These are phyloP conservation scores for Mortierella sp. DNA, from an alignment of 371 early-diverging fungal species.

Conservation along the genomic window DNA sequence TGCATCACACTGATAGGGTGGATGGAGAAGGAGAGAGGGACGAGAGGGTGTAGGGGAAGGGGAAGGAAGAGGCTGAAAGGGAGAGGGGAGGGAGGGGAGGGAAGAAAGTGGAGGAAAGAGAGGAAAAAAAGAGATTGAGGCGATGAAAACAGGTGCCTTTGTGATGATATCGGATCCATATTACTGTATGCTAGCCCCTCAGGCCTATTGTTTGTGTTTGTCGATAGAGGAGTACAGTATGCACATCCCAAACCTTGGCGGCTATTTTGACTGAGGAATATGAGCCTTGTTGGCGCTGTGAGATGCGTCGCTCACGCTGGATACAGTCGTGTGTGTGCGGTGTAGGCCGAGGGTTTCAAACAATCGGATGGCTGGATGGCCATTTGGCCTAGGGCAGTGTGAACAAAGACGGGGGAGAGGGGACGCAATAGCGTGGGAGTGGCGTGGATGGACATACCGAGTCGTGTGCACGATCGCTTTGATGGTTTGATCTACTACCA, in stretches of 20 bases:
- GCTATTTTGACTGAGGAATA: not conserved
- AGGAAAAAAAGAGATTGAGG: not conserved
- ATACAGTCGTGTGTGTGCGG: no score
- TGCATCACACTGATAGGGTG: no score
- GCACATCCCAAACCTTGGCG: not conserved
- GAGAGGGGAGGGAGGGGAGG: not conserved
- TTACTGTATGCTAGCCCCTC: not conserved
- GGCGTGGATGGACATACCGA: no score
- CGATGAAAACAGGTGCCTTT: slow-evolving; percentile 7
- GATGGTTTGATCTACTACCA: no score
- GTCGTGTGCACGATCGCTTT: no score
- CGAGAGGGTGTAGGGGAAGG: not conserved
- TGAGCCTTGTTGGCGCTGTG: no score
- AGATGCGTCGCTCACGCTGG: no score
- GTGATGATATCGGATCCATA: not conserved
- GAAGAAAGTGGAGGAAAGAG: slow-evolving; percentile 2
- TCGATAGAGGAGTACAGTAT: not conserved
- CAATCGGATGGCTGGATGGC: no score
- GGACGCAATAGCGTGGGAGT: no score
- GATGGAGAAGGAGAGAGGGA: not conserved
- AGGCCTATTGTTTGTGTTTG: not conserved
- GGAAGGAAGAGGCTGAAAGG: not conserved
- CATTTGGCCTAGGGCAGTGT: no score
- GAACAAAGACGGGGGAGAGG: no score
- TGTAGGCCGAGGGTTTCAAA: no score